These are phyloP conservation scores for Apiospora phragmitis DNA, from an alignment of 2,329 filamentous ascomycete species.

Conservation along the genomic window DNA sequence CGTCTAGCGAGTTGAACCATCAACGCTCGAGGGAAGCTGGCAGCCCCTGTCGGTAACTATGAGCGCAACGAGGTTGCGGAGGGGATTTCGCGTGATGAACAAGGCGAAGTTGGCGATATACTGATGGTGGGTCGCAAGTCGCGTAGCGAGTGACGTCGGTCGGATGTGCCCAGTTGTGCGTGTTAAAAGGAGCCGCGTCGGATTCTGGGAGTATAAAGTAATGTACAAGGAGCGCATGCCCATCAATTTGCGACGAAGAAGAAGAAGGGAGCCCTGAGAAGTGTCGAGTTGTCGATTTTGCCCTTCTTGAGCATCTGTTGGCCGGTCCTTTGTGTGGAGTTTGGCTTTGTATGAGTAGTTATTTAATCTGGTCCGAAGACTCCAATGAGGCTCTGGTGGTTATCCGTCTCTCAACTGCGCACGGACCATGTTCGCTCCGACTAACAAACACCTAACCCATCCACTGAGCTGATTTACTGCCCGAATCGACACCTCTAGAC, in stretches of 20 bases:
- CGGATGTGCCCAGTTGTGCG: background rate
- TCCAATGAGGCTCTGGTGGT: background rate
- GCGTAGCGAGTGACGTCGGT: conserved; percentile 14
- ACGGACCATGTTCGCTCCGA: background rate
- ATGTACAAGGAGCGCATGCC: conserved; percentile 9
- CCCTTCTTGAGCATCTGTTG: background rate
- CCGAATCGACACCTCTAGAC: background rate
- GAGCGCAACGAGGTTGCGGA: background rate
- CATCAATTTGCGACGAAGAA: conserved; percentile 11
- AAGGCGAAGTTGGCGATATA: background rate
- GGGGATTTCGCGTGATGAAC: background rate
- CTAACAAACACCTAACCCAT: no score
- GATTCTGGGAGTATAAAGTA: background rate
- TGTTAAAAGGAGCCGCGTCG: background rate
- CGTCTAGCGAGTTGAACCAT: background rate
- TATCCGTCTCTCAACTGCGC: background rate
- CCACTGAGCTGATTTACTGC: no score
- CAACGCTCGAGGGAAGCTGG: background rate
- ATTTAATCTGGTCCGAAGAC: background rate
- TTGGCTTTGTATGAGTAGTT: conserved; percentile 1
- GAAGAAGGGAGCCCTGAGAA: background rate
- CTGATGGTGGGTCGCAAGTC: conserved; percentile 11
- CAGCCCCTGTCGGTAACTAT: background rate
- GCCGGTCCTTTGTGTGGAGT: conserved; percentile 11
- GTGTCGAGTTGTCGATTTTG: background rate